Conservation (phyloP, 1,139 yeast genomes). For the Protomyces pachydermus region DNA sequence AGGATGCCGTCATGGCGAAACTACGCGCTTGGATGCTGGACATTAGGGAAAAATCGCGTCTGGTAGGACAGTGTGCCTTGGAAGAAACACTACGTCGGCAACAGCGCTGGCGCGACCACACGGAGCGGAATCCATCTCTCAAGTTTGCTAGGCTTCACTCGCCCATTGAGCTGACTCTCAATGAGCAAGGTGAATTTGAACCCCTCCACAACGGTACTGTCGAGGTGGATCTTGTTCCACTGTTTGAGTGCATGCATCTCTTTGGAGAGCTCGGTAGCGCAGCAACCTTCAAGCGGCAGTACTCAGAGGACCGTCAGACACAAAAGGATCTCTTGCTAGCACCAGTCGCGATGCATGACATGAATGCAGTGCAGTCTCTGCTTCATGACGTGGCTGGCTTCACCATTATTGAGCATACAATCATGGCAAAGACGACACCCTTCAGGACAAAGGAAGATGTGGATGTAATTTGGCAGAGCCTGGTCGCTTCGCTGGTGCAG, state of each 20-base stretch:
- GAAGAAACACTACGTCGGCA: slow-evolving; percentile 54
- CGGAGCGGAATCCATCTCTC: slow-evolving; percentile 45
- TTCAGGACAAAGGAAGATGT: slow-evolving; percentile 46
- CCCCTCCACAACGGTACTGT: slow-evolving; percentile 48
- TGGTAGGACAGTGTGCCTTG: slow-evolving; percentile 58
- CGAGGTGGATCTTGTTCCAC: slow-evolving; percentile 57
- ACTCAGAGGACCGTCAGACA: slow-evolving; percentile 66
- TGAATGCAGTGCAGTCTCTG: slow-evolving; percentile 49
- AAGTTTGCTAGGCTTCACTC: slow-evolving; percentile 69
- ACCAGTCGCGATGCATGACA: slow-evolving; percentile 30
- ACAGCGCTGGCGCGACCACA: slow-evolving; percentile 52
- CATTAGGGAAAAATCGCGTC: slow-evolving; percentile 55
- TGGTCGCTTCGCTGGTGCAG: slow-evolving; percentile 39
- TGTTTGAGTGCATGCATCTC: slow-evolving; percentile 79
- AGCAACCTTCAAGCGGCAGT: slow-evolving; percentile 55
- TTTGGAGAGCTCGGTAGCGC: slow-evolving; percentile 67
- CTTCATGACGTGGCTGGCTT: slow-evolving; percentile 67
- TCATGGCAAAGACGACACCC: slow-evolving; percentile 51
- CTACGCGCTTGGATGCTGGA: slow-evolving; percentile 64
- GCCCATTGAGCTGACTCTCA: slow-evolving; percentile 70
- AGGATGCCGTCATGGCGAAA: slow-evolving; percentile 71
- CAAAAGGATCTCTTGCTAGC: slow-evolving; percentile 65
- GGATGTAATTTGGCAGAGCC: slow-evolving; percentile 73
- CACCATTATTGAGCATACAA: slow-evolving; percentile 66
- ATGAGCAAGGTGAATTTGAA: slow-evolving; percentile 41